Evolutionary conservation across 345 rosid species (phyloP).

Genomic region (Populus alba): DNA sequence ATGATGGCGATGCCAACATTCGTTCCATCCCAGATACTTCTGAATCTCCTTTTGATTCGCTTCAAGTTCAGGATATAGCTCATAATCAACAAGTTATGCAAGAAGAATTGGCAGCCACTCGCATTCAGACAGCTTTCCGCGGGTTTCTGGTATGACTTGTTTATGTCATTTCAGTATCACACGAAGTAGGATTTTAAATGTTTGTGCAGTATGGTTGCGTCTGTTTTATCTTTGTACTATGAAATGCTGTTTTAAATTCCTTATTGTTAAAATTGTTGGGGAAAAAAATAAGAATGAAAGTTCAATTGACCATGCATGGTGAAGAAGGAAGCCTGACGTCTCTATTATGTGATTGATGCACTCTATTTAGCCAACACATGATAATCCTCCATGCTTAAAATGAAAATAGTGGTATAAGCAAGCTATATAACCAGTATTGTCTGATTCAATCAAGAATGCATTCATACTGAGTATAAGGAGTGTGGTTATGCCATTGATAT

Average conservation of each 20-base stretch:
- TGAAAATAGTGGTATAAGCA: neutral
- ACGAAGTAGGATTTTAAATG: neutral
- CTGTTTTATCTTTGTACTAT: neutral
- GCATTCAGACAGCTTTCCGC: slow-evolving; percentile 90
- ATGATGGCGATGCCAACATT: slow-evolving; percentile 33
- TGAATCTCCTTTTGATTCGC: slow-evolving; percentile 52
- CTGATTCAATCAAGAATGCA: neutral
- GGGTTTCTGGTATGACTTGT: slow-evolving; percentile 73
- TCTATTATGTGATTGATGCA: neutral
- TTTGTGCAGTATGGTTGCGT: neutral
- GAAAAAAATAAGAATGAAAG: slow-evolving; percentile 1
- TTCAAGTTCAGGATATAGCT: slow-evolving; percentile 43
- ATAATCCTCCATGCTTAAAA: neutral
- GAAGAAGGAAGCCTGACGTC: neutral
- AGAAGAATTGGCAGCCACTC: slow-evolving; percentile 74
- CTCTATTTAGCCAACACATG: neutral
- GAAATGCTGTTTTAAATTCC: neutral
- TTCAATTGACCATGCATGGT: neutral
- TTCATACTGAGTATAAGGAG: neutral
- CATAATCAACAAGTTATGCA: slow-evolving; percentile 37
- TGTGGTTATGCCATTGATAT: neutral
- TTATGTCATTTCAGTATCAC: neutral
- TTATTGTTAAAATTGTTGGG: neutral
- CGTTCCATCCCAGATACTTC: slow-evolving; percentile 38
- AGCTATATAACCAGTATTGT: neutral